Evolutionary conservation across 176 grass and related monocot genomes (phyloP).

Genomic region (Bonia amplexicaulis): DNA sequence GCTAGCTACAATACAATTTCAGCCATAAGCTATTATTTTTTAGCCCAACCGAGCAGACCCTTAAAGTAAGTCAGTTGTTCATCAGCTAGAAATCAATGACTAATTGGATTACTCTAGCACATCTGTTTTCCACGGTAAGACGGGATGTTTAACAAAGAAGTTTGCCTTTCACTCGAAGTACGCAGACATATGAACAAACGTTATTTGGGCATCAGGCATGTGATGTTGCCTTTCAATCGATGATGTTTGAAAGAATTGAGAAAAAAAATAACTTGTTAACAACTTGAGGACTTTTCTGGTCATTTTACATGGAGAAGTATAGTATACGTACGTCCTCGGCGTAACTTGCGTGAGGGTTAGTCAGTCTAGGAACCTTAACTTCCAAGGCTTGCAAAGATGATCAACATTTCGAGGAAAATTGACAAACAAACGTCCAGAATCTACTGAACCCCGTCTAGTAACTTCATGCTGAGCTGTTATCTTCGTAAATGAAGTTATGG

Average conservation of each 20-base stretch:
- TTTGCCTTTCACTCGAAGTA: not conserved
- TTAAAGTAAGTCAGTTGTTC: not conserved
- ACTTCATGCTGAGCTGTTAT: not conserved
- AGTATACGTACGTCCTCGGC: not conserved
- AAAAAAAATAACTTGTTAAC: not conserved
- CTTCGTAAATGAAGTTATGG: not conserved
- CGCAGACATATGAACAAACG: not conserved
- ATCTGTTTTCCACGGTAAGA: not conserved
- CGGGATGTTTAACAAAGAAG: not conserved
- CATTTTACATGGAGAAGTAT: not conserved
- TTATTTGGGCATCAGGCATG: not conserved
- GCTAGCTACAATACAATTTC: too few relatives aligned
- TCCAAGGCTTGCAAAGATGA: constrained; percentile 24
- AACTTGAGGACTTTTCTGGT: not conserved
- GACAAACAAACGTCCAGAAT: not conserved
- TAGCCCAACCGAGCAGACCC: too few relatives aligned
- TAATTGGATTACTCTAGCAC: too few relatives aligned
- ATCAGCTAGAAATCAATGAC: not conserved
- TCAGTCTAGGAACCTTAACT: not conserved
- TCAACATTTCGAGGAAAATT: not conserved
- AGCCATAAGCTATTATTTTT: too few relatives aligned
- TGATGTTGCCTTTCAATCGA: not conserved
- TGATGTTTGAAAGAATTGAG: not conserved
- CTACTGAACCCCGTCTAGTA: not conserved
- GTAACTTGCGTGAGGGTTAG: not conserved